Evolutionary conservation across 2,329 filamentous ascomycete species (phyloP).

Genomic region (Botryotinia globosa): DNA sequence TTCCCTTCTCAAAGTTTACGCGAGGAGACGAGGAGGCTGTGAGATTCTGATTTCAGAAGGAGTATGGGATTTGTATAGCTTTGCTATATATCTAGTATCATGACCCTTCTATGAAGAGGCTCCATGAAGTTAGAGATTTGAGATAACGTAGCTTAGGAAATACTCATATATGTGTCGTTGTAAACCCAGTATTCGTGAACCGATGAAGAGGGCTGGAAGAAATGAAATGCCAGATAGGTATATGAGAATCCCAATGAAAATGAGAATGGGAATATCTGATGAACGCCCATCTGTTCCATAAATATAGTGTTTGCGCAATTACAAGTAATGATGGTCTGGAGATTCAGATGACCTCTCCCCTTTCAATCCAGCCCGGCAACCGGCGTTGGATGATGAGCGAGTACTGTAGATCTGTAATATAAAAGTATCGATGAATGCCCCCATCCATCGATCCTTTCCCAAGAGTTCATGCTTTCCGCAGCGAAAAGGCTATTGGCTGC

Average conservation of each 20-base stretch:
- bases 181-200: neutral
- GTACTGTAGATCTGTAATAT: neutral
- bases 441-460: neutral
- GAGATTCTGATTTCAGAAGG: neutral
- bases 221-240: neutral
- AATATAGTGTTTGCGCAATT: neutral
- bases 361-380: neutral
- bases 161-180: neutral
- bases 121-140: neutral
- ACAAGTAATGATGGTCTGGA: neutral
- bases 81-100: neutral
- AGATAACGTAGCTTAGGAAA: neutral
- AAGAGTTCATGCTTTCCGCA: neutral
- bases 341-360: neutral
- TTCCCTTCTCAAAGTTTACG: neutral
- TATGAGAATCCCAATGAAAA: neutral
- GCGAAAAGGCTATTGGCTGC: neutral
- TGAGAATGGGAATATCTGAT: neutral
- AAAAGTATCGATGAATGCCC: neutral
- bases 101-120: neutral
- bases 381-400: neutral
- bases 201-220: neutral
- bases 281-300: neutral
- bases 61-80: neutral
- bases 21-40: neutral